These are phyloP conservation scores for Penicillium fimorum DNA, from an alignment of 495 filamentous ascomycete species.

Conservation along the genomic window DNA sequence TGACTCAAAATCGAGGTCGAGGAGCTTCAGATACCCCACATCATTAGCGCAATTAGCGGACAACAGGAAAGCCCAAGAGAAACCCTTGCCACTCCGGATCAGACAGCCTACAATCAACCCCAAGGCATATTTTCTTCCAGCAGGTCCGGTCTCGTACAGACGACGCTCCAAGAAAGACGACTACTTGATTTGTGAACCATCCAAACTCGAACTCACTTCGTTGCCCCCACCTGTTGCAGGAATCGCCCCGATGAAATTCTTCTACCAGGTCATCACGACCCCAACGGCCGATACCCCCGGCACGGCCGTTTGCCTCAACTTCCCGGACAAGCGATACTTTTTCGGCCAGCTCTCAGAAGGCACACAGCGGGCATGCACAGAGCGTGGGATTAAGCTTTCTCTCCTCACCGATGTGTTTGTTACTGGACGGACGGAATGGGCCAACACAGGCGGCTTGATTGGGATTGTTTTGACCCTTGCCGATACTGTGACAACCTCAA, in stretches of 20 bases:
- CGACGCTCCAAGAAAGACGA: neutral
- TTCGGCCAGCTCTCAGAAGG: constrained; percentile 85
- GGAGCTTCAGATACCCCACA: neutral
- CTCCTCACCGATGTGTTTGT: constrained; percentile 76
- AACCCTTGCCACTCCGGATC: neutral
- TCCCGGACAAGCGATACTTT: constrained; percentile 79
- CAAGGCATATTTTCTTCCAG: constrained; percentile 15
- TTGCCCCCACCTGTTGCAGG: neutral
- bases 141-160: neutral
- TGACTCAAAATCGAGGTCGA: neutral
- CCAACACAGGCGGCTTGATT: constrained; percentile 72
- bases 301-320: constrained; percentile 70
- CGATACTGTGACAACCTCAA: constrained; percentile 50
- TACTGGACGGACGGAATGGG: constrained; percentile 73
- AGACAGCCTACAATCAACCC: constrained; percentile 8
- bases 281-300: constrained; percentile 92
- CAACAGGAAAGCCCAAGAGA: neutral
- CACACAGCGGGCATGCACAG: constrained; percentile 69
- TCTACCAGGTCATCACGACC: constrained; percentile 69
- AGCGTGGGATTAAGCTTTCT: constrained; percentile 58
- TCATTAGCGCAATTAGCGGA: neutral
- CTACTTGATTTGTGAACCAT: constrained; percentile 32
- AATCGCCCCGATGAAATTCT: constrained; percentile 60
- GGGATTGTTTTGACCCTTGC: constrained; percentile 82
- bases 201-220: constrained; percentile 12